A percentile compares a stretch with the other conserved stretches of the same genome.
phyloP scores from a whole-genome alignment of 2,329 filamentous ascomycete genomes.

The Diatrype stigma region DNA sequence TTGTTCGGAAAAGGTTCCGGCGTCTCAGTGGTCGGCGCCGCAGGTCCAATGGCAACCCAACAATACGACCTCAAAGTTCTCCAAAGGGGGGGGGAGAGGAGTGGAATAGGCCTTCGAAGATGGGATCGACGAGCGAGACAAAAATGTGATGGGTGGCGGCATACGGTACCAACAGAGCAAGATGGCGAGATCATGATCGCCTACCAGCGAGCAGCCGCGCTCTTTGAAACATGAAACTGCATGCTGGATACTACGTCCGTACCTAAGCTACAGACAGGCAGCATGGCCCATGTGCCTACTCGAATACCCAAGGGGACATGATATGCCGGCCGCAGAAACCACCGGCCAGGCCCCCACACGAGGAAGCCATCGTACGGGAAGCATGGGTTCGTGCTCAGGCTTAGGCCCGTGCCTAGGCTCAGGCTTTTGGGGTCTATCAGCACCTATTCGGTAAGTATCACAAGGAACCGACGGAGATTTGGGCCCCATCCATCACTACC shows the following conservation, averaged over 20 bases:
- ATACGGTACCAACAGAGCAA: background rate
- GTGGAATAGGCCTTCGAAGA: too few species aligned
- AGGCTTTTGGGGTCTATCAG: background rate
- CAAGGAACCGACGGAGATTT: background rate
- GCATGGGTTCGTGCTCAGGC: background rate
- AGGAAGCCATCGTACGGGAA: background rate
- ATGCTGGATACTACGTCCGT: constrained; percentile 8
- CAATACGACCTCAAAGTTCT: constrained; percentile 8
- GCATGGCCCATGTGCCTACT: constrained; percentile 8
- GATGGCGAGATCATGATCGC: background rate
- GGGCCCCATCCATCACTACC: background rate
- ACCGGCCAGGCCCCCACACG: background rate
- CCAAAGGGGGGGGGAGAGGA: background rate
- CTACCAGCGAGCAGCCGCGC: constrained; percentile 1
- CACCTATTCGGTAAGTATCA: background rate
- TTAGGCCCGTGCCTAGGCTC: too few species aligned
- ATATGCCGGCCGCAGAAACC: background rate
- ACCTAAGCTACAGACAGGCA: too few species aligned
- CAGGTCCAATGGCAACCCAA: constrained; percentile 15
- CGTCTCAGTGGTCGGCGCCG: constrained; percentile 16
- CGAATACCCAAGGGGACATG: constrained; percentile 3
- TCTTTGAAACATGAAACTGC: constrained; percentile 9
- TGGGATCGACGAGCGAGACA: background rate
- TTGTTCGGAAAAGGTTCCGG: constrained; percentile 16
- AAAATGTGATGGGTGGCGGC: background rate